phyloP scores from a whole-genome alignment of 129 eudicot genomes.

The Tanacetum coccineum region DNA sequence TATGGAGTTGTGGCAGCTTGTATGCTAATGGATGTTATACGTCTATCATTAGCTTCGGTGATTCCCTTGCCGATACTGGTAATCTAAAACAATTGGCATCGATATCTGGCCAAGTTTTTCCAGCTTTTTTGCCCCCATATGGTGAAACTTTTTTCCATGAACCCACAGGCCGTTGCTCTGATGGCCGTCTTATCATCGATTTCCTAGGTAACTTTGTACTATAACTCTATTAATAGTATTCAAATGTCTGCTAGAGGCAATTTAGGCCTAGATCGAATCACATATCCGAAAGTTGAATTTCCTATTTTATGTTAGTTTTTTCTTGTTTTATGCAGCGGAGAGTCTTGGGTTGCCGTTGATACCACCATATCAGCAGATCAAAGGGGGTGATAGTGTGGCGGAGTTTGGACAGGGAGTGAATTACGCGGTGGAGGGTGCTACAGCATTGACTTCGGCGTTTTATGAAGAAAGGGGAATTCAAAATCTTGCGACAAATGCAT shows the following conservation, averaged over 20 bases:
- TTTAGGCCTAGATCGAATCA: too few relatives aligned
- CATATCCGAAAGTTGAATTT: too few relatives aligned
- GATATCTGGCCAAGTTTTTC: not conserved
- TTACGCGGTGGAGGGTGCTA: too few relatives aligned
- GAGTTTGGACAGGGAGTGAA: too few relatives aligned
- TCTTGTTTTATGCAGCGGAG: not conserved
- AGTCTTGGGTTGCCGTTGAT: constrained; percentile 2
- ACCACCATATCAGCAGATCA: too few relatives aligned
- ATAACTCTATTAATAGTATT: too few relatives aligned
- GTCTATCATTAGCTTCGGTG: not conserved
- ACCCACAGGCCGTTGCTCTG: not conserved
- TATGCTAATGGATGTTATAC: not conserved
- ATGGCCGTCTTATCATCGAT: not conserved
- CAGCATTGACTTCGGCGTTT: too few relatives aligned
- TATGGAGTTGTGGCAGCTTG: not conserved
- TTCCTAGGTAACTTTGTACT: not conserved
- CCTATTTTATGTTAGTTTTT: not conserved
- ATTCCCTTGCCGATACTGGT: not conserved
- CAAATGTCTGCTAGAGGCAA: too few relatives aligned
- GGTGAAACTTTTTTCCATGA: not conserved
- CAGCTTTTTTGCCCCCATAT: not conserved
- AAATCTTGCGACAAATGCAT: too few relatives aligned
- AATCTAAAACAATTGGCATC: not conserved
- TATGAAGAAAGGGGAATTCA: too few relatives aligned
- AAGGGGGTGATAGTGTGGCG: too few relatives aligned